Percentiles rank a stretch among this genome's conserved stretches.
These are phyloP conservation scores for Rhodotorula paludigena DNA, from an alignment of 768 basidiomycete species.

Conservation along the genomic window DNA sequence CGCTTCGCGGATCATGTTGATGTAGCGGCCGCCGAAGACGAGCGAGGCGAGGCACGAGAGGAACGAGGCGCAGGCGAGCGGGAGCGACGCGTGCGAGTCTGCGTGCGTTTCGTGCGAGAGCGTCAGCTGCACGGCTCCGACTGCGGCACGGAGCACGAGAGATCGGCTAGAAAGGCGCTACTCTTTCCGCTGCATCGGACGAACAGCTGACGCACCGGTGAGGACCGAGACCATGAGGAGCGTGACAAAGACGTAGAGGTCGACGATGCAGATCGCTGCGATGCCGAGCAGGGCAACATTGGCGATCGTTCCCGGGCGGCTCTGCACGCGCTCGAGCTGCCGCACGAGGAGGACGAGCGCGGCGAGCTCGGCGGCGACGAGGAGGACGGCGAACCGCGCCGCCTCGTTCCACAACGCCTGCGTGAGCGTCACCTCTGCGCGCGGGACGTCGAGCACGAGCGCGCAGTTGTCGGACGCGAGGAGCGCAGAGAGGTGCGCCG, in stretches of 20 bases:
- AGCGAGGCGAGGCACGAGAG: constrained; percentile 38
- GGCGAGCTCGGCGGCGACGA: constrained; percentile 17
- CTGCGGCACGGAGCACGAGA: not conserved
- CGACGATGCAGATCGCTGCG: constrained; percentile 25
- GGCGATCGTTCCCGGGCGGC: constrained; percentile 4
- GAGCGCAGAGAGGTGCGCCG: constrained; percentile 14
- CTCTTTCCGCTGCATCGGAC: not conserved
- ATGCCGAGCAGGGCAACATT: constrained; percentile 18
- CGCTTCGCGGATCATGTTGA: constrained; percentile 37
- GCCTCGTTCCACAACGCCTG: constrained; percentile 30
- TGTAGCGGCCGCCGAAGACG: constrained; percentile 42
- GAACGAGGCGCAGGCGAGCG: constrained; percentile 38
- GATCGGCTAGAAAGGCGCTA: no score
- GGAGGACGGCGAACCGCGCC: constrained; percentile 24
- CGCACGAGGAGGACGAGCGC: constrained; percentile 33
- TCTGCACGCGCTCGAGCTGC: constrained; percentile 37
- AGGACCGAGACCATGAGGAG: constrained; percentile 30
- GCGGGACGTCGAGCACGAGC: constrained; percentile 30
- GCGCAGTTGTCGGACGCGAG: constrained; percentile 40
- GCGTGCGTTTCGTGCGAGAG: not conserved
- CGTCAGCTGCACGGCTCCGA: not conserved
- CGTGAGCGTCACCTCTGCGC: not conserved
- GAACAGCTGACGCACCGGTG: constrained; percentile 13
- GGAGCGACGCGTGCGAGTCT: constrained; percentile 33
- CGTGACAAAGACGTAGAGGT: constrained; percentile 35